Conservation (phyloP, 345 rosid genomes). For the Limnanthes douglasii region DNA sequence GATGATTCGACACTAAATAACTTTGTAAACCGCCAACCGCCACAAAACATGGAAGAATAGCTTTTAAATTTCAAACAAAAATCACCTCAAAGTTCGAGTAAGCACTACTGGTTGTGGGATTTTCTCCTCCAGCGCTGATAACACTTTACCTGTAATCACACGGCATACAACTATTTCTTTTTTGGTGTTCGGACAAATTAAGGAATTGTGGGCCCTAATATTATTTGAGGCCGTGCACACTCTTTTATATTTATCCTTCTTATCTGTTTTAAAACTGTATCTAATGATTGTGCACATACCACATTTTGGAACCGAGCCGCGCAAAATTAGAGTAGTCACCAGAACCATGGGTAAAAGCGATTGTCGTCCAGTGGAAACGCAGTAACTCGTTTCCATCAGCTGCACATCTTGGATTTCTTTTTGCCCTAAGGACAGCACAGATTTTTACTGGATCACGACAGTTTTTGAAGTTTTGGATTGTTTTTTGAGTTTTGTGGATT, state of each 20-base stretch:
- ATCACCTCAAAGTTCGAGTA: slow-evolving; percentile 58
- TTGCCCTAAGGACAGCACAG: slow-evolving; percentile 51
- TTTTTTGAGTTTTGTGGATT: slow-evolving; percentile 83
- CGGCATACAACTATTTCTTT: slow-evolving; percentile 82
- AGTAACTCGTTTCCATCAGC: slow-evolving; percentile 97
- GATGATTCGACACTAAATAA: slow-evolving; percentile 2
- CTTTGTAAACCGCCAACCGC: slow-evolving; percentile 58
- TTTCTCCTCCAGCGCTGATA: slow-evolving; percentile 18
- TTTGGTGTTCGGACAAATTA: slow-evolving; percentile 31
- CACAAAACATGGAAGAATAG: slow-evolving; percentile 75
- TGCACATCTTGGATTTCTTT: slow-evolving; percentile 74
- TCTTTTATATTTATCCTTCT: slow-evolving; percentile 18
- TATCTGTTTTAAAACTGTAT: slow-evolving; percentile 59
- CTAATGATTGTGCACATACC: slow-evolving; percentile 80
- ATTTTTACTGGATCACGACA: slow-evolving; percentile 85
- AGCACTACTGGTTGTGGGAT: slow-evolving; percentile 22
- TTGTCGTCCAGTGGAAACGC: slow-evolving; percentile 73
- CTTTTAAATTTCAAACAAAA: slow-evolving; percentile 51
- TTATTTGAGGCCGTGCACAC: slow-evolving; percentile 63
- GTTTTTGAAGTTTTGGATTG: slow-evolving; percentile 94
- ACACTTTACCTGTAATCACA: slow-evolving; percentile 63
- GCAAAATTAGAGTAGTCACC: slow-evolving; percentile 75
- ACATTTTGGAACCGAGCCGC: slow-evolving; percentile 59
- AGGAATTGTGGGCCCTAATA: slow-evolving; percentile 65
- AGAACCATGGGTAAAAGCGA: slow-evolving; percentile 62